Conservation (phyloP, 352 stramenopile species). For the Peronospora farinosa region DNA sequence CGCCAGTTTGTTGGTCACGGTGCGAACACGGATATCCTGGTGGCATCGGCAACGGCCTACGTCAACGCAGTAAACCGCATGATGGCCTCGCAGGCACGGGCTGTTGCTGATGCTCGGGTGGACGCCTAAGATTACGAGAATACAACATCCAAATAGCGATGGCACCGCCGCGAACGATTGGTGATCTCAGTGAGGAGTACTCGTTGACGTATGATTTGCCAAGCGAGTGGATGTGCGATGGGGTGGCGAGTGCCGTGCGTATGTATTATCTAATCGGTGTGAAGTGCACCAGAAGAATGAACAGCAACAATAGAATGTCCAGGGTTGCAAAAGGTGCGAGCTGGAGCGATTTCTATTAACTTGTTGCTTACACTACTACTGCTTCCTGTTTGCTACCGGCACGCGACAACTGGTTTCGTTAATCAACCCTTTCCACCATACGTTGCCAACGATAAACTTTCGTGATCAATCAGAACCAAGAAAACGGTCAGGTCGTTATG, state of each 20-base stretch:
- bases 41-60: slow-evolving; percentile 83
- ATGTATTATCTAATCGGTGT: slow-evolving; percentile 36
- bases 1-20: slow-evolving; percentile 86
- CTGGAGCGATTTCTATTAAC: slow-evolving; percentile 19
- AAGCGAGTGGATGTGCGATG: neutral
- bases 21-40: slow-evolving; percentile 87
- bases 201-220: slow-evolving; percentile 9
- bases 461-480: slow-evolving; percentile 7
- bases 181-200: slow-evolving; percentile 6
- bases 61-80: slow-evolving; percentile 85
- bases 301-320: slow-evolving; percentile 23
- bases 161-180: slow-evolving; percentile 5
- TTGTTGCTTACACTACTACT: slow-evolving; percentile 6
- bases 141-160: slow-evolving; percentile 24
- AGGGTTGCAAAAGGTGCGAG: slow-evolving; percentile 13
- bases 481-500: too few species aligned
- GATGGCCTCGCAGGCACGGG: slow-evolving; percentile 61
- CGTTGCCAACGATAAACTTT: slow-evolving; percentile 19
- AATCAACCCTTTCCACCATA: too few species aligned
- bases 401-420: too few species aligned
- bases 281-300: slow-evolving; percentile 19
- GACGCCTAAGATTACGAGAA: slow-evolving; percentile 32
- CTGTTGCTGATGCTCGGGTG: slow-evolving; percentile 26
- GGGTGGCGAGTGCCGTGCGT: slow-evolving; percentile 15
- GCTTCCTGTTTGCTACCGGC: slow-evolving; percentile 22